These are phyloP conservation scores for Cenchrus purpureus DNA, from an alignment of 176 grass and related monocot species.

Conservation along the genomic window DNA sequence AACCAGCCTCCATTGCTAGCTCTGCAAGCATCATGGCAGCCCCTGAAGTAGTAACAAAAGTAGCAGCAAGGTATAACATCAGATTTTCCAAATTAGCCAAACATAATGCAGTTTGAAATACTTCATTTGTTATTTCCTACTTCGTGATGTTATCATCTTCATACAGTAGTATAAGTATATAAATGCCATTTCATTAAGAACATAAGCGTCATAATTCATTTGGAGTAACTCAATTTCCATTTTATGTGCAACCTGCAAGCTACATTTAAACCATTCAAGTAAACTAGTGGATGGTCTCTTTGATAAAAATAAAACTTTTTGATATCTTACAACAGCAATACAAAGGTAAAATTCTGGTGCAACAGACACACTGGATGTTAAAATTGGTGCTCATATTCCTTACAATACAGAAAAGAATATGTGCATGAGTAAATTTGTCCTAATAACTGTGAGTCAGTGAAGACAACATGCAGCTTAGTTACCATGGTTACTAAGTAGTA, in stretches of 20 bases:
- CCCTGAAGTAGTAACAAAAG: slow-evolving; percentile 53
- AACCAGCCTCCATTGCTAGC: slow-evolving; percentile 87
- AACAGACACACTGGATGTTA: background rate
- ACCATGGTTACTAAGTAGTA: background rate
- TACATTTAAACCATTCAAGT: background rate
- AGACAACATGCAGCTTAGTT: slow-evolving; percentile 22
- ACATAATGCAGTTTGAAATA: slow-evolving; percentile 24
- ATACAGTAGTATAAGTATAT: slow-evolving; percentile 14
- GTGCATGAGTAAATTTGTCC: background rate
- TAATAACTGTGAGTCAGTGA: background rate
- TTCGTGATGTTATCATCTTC: background rate
- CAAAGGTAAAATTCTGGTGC: background rate
- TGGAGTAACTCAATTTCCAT: background rate
- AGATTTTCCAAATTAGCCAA: slow-evolving; percentile 26
- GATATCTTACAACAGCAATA: background rate
- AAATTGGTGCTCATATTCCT: background rate
- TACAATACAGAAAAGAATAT: slow-evolving; percentile 1
- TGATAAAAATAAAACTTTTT: background rate
- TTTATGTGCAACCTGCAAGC: background rate
- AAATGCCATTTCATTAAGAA: slow-evolving; percentile 10
- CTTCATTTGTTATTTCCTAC: background rate
- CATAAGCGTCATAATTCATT: background rate
- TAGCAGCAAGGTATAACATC: background rate
- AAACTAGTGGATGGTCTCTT: background rate
- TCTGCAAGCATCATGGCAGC: slow-evolving; percentile 96